Percentiles rank a stretch among this genome's conserved stretches.
Evolutionary conservation across 2,329 filamentous ascomycete genomes (phyloP).

Genomic region (Rhinocladiella similis): DNA sequence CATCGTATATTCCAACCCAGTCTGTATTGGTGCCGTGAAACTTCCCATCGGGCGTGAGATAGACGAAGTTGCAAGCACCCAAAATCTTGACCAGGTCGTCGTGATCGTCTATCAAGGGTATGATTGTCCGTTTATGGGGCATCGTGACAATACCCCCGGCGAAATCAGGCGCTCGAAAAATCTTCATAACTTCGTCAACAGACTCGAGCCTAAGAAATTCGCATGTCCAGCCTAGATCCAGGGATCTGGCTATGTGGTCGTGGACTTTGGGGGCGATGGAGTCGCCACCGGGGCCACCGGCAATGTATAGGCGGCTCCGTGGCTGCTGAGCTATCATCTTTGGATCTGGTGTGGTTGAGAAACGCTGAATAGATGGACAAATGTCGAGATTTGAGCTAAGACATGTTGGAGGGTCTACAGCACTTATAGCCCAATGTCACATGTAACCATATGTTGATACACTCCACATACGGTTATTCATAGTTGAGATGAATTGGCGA

Average conservation of each 20-base stretch:
- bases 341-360: too few relatives aligned
- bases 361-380: too few relatives aligned
- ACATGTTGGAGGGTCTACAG: too few relatives aligned
- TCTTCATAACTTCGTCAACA: conserved; percentile 34
- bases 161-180: conserved; percentile 33
- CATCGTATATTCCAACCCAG: conserved; percentile 43
- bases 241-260: conserved; percentile 38
- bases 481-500: too few relatives aligned
- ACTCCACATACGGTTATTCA: too few relatives aligned
- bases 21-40: conserved; percentile 45
- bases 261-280: conserved; percentile 44
- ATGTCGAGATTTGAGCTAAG: too few relatives aligned
- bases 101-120: conserved; percentile 39
- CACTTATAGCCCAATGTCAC: too few relatives aligned
- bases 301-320: background rate
- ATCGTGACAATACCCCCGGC: conserved; percentile 42
- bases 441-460: too few relatives aligned
- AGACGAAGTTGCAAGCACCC: conserved; percentile 7
- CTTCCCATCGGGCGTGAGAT: conserved; percentile 15
- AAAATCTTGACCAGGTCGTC: conserved; percentile 37
- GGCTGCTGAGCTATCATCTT: too few relatives aligned
- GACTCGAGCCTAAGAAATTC: conserved; percentile 34
- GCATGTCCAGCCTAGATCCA: conserved; percentile 38
- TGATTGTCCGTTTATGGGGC: conserved; percentile 43
- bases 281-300: conserved; percentile 27